A percentile compares a stretch with the other conserved stretches of the same genome.
phyloP scores from a whole-genome alignment of 345 rosid species.

The Eucalyptus rudis region DNA sequence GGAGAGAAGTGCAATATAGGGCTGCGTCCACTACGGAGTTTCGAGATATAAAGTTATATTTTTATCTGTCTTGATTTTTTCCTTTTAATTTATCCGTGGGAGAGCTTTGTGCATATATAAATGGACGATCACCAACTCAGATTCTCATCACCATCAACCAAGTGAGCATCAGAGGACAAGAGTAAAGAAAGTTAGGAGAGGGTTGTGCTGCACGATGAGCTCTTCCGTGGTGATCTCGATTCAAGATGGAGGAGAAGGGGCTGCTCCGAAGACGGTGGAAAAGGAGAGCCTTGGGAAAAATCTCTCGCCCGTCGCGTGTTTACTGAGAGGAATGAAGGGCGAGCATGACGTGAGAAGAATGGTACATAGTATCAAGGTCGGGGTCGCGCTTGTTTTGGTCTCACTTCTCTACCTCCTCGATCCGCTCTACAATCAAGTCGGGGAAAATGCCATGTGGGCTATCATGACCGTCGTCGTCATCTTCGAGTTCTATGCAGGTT shows the following conservation, averaged over 20 bases:
- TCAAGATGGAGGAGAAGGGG: not conserved
- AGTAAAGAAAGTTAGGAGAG: not conserved
- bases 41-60: not conserved
- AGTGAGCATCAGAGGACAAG: not conserved
- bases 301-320: not conserved
- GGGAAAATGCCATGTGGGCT: constrained; percentile 79
- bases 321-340: not conserved
- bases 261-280: not conserved
- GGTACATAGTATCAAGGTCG: constrained; percentile 54
- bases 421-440: constrained; percentile 39
- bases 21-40: constrained; percentile 5
- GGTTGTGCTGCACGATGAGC: not conserved
- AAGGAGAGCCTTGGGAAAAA: not conserved
- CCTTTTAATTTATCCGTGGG: not conserved
- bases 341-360: constrained; percentile 10
- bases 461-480: constrained; percentile 71
- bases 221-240: not conserved
- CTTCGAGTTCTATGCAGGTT: constrained; percentile 70
- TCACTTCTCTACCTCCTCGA: constrained; percentile 49
- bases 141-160: not conserved
- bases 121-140: not conserved
- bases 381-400: constrained; percentile 46
- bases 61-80: not conserved
- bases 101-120: not conserved
- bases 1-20: not conserved